Conservation (phyloP, 495 filamentous ascomycete species). For the Penicillium taxi region DNA sequence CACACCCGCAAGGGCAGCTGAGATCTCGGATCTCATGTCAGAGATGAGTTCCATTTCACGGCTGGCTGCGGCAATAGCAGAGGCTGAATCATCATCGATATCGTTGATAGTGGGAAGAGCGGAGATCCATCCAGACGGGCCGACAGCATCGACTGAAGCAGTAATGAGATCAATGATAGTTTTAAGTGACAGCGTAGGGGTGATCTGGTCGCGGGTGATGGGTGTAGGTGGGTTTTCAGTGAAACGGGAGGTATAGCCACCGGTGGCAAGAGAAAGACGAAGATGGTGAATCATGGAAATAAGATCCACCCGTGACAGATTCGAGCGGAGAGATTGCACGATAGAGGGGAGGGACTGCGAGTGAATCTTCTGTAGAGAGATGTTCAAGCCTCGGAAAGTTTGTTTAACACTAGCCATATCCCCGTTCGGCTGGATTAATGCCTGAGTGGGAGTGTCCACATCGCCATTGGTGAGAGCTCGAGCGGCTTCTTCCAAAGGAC, state of each 20-base stretch:
- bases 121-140: conserved; percentile 71
- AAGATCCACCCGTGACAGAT: conserved; percentile 58
- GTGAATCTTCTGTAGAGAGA: conserved; percentile 55
- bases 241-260: conserved; percentile 37
- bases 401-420: conserved; percentile 19
- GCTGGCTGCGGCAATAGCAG: conserved; percentile 45
- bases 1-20: conserved; percentile 66
- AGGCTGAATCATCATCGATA: conserved; percentile 30
- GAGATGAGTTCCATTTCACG: conserved; percentile 51
- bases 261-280: conserved; percentile 51
- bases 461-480: conserved; percentile 27
- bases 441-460: conserved; percentile 14
- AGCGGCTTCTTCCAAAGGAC: conserved; percentile 26
- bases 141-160: conserved; percentile 76
- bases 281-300: conserved; percentile 68
- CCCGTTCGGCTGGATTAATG: conserved; percentile 23
- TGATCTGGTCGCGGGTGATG: conserved; percentile 44
- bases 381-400: conserved; percentile 35
- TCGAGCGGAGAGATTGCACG: conserved; percentile 54
- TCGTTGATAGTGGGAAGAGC: conserved; percentile 26
- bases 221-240: conserved; percentile 39
- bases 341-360: conserved; percentile 49
- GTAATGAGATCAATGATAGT: conserved; percentile 59
- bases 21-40: conserved; percentile 64
- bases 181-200: conserved; percentile 41